phyloP scores from a whole-genome alignment of 2,329 filamentous ascomycete genomes.

The Arthrobotrys iridis region DNA sequence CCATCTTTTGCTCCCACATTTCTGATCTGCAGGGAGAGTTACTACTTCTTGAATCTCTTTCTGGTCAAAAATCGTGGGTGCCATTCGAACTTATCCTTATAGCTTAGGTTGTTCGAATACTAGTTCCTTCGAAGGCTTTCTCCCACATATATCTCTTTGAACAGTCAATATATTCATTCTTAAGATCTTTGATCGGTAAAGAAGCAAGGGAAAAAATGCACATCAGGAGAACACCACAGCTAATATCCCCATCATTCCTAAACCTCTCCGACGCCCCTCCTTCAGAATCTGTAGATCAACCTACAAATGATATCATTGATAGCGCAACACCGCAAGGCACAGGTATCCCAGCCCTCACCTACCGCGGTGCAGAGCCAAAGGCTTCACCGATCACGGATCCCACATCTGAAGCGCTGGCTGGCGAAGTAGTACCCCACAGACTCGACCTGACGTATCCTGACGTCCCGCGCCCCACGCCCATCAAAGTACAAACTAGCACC shows the following conservation, averaged over 20 bases:
- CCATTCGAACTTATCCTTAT: not conserved
- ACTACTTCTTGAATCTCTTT: not conserved
- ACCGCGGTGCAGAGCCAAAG: not conserved
- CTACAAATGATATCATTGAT: too few species aligned
- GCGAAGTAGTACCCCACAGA: conserved; percentile 27
- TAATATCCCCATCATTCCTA: too few species aligned
- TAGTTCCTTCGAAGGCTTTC: too few species aligned
- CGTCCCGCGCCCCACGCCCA: conserved; percentile 16
- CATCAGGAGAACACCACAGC: not conserved
- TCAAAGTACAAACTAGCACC: conserved; percentile 2
- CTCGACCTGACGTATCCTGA: conserved; percentile 33
- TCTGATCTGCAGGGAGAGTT: not conserved
- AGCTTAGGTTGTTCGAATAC: not conserved
- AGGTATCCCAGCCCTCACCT: not conserved
- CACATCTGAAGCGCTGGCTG: not conserved
- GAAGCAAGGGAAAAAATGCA: conserved; percentile 1
- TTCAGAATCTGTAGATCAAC: too few species aligned
- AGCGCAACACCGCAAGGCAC: too few species aligned
- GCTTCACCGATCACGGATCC: not conserved
- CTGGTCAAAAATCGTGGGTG: not conserved
- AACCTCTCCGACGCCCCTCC: too few species aligned
- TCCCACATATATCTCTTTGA: too few species aligned
- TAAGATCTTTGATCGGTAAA: too few species aligned
- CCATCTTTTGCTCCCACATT: not conserved
- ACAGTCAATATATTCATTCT: too few species aligned